Percentiles rank a stretch among this genome's conserved stretches.
Conservation (phyloP, 805 yeast genomes). For the Saturnispora quitensis region DNA sequence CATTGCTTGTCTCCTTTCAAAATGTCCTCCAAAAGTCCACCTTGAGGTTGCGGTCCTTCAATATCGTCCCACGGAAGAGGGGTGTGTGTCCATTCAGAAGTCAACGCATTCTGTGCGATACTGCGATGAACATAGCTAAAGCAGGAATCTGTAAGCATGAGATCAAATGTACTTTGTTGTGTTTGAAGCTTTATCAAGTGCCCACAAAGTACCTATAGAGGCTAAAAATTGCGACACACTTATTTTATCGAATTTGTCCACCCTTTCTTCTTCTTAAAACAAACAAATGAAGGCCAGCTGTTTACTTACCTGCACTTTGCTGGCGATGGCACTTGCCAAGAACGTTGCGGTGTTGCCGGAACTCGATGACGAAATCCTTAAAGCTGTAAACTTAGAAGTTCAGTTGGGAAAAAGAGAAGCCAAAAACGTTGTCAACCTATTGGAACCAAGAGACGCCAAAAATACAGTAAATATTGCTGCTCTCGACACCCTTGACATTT, state of each 20-base stretch:
- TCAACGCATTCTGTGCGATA: background rate
- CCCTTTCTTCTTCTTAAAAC: background rate
- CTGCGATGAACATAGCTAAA: background rate
- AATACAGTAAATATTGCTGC: constrained; percentile 10
- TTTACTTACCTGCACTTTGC: background rate
- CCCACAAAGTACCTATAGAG: background rate
- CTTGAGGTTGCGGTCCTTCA: background rate
- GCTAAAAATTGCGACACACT: background rate
- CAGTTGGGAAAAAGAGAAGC: constrained; percentile 13
- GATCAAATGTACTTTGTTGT: background rate
- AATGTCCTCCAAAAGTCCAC: background rate
- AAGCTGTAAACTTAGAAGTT: constrained; percentile 7
- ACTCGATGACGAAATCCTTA: constrained; percentile 8
- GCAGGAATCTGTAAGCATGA: background rate
- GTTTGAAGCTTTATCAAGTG: background rate
- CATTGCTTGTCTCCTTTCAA: background rate
- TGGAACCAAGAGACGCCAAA: constrained; percentile 12
- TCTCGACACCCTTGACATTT: constrained; percentile 4
- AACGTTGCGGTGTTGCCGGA: background rate
- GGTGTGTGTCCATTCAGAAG: background rate
- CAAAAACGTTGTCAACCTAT: constrained; percentile 10
- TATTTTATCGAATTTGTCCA: background rate
- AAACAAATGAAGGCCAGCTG: background rate
- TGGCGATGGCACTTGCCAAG: background rate
- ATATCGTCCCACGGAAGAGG: constrained; percentile 4